Evolutionary conservation across 441 rosid genomes (phyloP).

Genomic region (Eutrema salsugineum): DNA sequence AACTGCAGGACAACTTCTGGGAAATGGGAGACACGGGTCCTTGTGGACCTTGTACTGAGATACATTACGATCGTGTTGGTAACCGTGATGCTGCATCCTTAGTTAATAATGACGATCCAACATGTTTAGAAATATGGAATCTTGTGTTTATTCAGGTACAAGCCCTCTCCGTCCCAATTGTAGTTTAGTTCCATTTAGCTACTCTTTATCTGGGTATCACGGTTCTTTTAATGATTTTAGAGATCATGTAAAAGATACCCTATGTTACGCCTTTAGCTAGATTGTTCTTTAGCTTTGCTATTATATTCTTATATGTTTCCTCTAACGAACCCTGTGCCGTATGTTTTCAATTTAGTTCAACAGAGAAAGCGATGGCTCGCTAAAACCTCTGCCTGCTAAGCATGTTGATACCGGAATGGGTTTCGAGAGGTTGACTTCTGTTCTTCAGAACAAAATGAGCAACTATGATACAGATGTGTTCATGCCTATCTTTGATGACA

Average conservation of each 20-base stretch:
- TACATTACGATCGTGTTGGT: constrained; percentile 92
- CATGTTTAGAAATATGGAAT: constrained; percentile 98
- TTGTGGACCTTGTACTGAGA: constrained; percentile 98
- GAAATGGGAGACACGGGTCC: constrained; percentile 99
- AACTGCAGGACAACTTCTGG: constrained; percentile 91
- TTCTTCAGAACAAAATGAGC: constrained; percentile 97
- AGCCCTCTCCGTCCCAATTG: neutral
- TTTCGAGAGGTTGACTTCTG: constrained; percentile 88
- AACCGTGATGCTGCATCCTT: constrained; percentile 77
- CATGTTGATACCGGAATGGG: constrained; percentile 99
- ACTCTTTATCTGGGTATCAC: neutral
- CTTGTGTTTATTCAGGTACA: constrained; percentile 97
- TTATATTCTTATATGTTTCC: neutral
- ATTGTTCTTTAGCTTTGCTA: neutral
- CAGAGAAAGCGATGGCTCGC: constrained; percentile 85
- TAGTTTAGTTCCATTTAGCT: constrained; percentile 2
- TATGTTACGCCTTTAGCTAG: neutral
- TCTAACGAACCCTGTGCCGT: neutral
- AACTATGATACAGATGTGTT: constrained; percentile 98
- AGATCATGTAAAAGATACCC: neutral
- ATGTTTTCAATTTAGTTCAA: constrained; percentile 57
- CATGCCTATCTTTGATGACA: constrained; percentile 87
- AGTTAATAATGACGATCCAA: constrained; percentile 97
- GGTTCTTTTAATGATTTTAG: neutral
- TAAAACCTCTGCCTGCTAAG: constrained; percentile 88